Conservation (phyloP, 441 rosid genomes). For the Manihot esculenta region DNA sequence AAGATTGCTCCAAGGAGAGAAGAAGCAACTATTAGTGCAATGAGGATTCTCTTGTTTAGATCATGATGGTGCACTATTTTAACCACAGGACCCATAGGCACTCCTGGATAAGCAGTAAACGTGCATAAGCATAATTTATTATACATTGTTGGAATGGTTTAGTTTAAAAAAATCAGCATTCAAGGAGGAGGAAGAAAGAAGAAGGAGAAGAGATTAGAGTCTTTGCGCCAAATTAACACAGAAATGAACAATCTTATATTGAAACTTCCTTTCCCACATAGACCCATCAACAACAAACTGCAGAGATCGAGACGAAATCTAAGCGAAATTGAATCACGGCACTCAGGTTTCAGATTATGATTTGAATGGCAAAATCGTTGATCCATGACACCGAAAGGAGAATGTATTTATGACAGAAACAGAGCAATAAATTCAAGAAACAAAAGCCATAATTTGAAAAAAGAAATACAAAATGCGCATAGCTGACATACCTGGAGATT, state of each 20-base stretch:
- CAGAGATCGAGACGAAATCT: neutral
- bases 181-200: neutral
- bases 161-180: neutral
- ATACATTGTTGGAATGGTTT: neutral
- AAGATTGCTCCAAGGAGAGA: slow-evolving; percentile 60
- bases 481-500: slow-evolving; percentile 62
- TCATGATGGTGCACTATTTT: slow-evolving; percentile 69
- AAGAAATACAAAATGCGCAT: neutral
- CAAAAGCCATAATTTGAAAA: slow-evolving; percentile 2
- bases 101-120: slow-evolving; percentile 40
- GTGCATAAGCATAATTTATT: neutral
- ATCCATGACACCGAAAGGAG: slow-evolving; percentile 7
- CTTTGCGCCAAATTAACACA: neutral
- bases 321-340: neutral
- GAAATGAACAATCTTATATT: neutral
- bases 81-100: slow-evolving; percentile 38
- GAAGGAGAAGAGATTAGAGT: neutral
- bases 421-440: neutral
- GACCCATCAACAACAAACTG: slow-evolving; percentile 9
- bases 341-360: neutral
- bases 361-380: slow-evolving; percentile 10
- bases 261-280: neutral
- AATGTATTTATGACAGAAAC: neutral
- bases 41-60: slow-evolving; percentile 71
- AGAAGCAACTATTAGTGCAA: slow-evolving; percentile 73